Conservation (phyloP, 2,329 filamentous ascomycete genomes). For the Lanzia echinophila region DNA sequence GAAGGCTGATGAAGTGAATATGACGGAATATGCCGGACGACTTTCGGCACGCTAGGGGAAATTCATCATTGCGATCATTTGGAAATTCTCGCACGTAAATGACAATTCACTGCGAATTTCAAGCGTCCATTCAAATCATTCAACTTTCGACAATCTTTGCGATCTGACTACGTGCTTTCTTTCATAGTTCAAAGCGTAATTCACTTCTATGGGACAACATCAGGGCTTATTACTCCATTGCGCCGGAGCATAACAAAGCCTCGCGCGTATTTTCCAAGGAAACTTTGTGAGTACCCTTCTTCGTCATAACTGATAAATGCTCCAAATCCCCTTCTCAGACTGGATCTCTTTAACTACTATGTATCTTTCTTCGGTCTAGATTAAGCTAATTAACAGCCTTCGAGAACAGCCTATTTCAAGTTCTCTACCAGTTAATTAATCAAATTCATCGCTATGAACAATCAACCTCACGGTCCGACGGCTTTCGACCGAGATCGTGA, state of each 20-base stretch:
- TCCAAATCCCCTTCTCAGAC: background rate
- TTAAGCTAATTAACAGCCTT: background rate
- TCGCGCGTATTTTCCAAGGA: conserved; percentile 8
- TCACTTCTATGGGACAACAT: conserved; percentile 10
- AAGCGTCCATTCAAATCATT: background rate
- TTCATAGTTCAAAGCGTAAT: background rate
- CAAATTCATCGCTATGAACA: conserved; percentile 23
- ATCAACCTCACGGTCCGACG: conserved; percentile 26
- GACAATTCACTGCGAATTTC: background rate
- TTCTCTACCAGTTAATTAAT: background rate
- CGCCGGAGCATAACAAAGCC: conserved; percentile 10
- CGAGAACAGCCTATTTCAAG: background rate
- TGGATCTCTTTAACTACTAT: background rate
- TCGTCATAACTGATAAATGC: background rate
- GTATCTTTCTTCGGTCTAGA: background rate
- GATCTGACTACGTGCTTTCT: background rate
- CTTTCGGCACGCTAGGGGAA: conserved; percentile 8
- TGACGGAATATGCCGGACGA: no score
- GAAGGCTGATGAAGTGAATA: no score
- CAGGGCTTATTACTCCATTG: conserved; percentile 8
- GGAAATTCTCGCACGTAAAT: conserved; percentile 6
- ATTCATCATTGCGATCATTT: conserved; percentile 11
- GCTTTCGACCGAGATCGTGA: conserved; percentile 35
- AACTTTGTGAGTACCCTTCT: conserved; percentile 5
- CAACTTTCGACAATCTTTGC: background rate